These are phyloP conservation scores for Neofusicoccum cordaticola DNA, from an alignment of 2,329 filamentous ascomycete genomes.

Conservation along the genomic window DNA sequence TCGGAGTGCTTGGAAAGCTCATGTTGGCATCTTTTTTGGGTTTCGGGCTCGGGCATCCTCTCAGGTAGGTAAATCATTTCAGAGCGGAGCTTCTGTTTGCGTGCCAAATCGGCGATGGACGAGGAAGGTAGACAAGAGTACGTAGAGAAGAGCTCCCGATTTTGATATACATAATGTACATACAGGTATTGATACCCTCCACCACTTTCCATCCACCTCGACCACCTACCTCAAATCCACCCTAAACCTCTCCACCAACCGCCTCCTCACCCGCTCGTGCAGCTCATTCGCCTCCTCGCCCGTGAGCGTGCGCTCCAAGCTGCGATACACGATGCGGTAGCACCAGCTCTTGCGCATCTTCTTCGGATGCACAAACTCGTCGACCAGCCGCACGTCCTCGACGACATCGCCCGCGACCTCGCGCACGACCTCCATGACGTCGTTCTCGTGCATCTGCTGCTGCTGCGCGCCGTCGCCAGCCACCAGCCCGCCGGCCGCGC, in stretches of 20 bases:
- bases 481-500: slow-evolving; percentile 35
- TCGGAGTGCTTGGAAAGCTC: too few relatives aligned
- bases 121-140: too few relatives aligned
- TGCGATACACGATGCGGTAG: slow-evolving; percentile 92
- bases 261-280: slow-evolving; percentile 65
- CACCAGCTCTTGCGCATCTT: slow-evolving; percentile 80
- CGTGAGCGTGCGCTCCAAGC: slow-evolving; percentile 84
- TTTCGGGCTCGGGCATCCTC: too few relatives aligned
- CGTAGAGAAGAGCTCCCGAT: neutral
- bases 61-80: too few relatives aligned
- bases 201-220: neutral
- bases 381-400: slow-evolving; percentile 81
- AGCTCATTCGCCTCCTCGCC: slow-evolving; percentile 75
- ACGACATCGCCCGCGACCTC: slow-evolving; percentile 77
- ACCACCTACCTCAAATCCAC: slow-evolving; percentile 69
- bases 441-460: slow-evolving; percentile 77
- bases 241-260: slow-evolving; percentile 67
- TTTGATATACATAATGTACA: neutral
- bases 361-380: slow-evolving; percentile 86
- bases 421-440: slow-evolving; percentile 93
- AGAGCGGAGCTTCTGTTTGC: too few relatives aligned
- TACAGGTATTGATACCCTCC: neutral
- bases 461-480: slow-evolving; percentile 35
- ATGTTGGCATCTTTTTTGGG: too few relatives aligned
- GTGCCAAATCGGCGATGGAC: too few relatives aligned